Evolutionary conservation across 805 yeast species (phyloP), one percentile per base, ranked within the genome.

Genomic region (Scheffersomyces lignosus): DNA sequence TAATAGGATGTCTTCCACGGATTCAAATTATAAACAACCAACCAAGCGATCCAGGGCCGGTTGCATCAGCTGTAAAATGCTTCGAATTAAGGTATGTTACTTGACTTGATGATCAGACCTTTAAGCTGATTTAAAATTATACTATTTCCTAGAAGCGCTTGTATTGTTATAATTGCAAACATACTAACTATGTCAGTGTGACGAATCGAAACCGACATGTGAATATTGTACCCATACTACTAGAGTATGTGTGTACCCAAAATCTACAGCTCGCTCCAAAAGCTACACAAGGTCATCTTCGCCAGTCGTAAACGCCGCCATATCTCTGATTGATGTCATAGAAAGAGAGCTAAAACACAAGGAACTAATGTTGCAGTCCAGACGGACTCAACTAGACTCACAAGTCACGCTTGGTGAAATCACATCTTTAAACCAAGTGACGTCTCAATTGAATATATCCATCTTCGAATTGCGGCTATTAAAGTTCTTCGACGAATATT

Each of bases 181-280:
- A 3, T 44, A 44, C 52, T 48, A 49, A 48, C 51, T 22, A 5
- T 12, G n/a, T 3, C 29, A 62, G 66, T 62, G 69, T 33, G 44
- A 58, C 34, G 67, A 61, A 33, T 52, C 41, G 6, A 50, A 45
- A 36, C 69, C 69, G 3, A 23, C 34, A 7, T 62, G 69, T 42
- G 67, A 62, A 29, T 62, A 62, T 40, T 62, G 69, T 26, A 26
- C 25, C 3, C 59, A 60, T 36, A 57, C 65, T 3, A 41, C 44
- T 12, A 38, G 64, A 4, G 32, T 34, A 3, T 62, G 67, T 33
- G 34, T 39, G 3, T 62, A 62, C 32, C 56, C 52, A 3, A 33
- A 34, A 5, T 13, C 15, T 18, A 7, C 7, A 7, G 24, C 7
- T 20, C 7, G 10, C 7, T 7, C 10, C 10, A 20, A 7, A 7